These are phyloP conservation scores for Syzygium aqueum DNA, from an alignment of 345 rosid species.

Conservation along the genomic window DNA sequence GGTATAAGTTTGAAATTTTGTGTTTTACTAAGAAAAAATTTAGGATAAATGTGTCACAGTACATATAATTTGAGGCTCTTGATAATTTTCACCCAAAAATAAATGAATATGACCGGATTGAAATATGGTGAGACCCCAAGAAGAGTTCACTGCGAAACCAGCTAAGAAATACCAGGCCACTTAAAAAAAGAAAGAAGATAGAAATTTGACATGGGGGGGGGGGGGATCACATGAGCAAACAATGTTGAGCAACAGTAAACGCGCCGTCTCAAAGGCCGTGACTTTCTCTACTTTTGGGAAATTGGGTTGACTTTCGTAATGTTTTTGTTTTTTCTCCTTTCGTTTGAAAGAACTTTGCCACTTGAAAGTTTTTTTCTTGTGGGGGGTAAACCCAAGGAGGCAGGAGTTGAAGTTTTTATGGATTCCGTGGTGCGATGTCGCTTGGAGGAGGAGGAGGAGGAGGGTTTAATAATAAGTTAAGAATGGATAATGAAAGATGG, in stretches of 20 bases:
- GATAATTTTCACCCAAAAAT: too few species aligned
- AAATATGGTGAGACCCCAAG: neutral
- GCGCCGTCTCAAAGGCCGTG: constrained; percentile 2
- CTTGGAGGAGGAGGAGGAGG: neutral
- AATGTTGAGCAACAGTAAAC: neutral
- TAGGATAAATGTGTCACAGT: too few species aligned
- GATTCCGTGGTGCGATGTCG: neutral
- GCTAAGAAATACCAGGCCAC: neutral
- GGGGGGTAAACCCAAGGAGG: neutral
- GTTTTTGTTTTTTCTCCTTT: neutral
- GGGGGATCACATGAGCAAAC: neutral
- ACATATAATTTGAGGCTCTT: too few species aligned
- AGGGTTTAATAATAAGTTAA: neutral
- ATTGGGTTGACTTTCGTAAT: neutral
- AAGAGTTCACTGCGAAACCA: neutral
- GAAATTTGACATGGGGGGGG: too few species aligned
- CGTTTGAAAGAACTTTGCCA: neutral
- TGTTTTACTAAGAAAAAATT: too few species aligned
- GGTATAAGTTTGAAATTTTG: too few species aligned
- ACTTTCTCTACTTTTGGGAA: neutral
- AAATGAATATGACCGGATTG: neutral
- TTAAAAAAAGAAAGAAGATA: neutral
- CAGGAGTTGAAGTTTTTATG: neutral
- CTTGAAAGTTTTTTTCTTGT: neutral
- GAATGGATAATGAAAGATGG: neutral